Evolutionary conservation across 345 rosid genomes (phyloP).

Genomic region (Pugionium dolabratum): DNA sequence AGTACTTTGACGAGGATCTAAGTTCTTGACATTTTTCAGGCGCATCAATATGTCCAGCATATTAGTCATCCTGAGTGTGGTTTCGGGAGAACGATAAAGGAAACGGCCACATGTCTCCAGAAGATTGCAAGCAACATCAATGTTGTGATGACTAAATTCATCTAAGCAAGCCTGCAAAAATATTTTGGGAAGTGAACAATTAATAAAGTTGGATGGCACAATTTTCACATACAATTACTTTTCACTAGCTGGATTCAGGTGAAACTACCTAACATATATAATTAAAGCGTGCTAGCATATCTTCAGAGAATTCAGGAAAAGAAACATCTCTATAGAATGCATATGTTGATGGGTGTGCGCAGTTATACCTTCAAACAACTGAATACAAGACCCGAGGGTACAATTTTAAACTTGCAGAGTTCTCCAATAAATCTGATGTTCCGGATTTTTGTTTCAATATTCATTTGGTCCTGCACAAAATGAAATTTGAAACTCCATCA

Average conservation of each 20-base stretch:
- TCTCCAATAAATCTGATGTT: conserved; percentile 98
- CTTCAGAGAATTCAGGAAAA: conserved; percentile 17
- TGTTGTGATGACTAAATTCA: conserved; percentile 98
- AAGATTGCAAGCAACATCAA: conserved; percentile 98
- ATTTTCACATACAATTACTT: conserved; percentile 8
- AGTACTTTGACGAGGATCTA: conserved; percentile 97
- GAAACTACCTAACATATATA: conserved; percentile 10
- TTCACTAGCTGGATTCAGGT: conserved; percentile 10
- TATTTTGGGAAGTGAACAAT: conserved; percentile 22
- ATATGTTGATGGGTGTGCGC: conserved; percentile 10
- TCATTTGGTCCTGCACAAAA: conserved; percentile 95
- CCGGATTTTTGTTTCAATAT: conserved; percentile 94
- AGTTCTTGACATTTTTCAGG: conserved; percentile 95
- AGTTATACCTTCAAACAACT: conserved; percentile 86
- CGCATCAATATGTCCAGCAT: conserved; percentile 99
- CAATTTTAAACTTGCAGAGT: conserved; percentile 92
- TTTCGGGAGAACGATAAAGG: conserved; percentile 96
- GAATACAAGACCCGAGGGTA: conserved; percentile 79
- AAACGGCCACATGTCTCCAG: conserved; percentile 98
- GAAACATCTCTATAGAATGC: conserved; percentile 22
- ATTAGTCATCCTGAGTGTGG: conserved; percentile 87
- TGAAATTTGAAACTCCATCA: conserved; percentile 26
- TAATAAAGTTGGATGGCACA: conserved; percentile 19
- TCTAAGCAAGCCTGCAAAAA: conserved; percentile 85
- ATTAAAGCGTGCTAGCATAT: conserved; percentile 10